Conservation (phyloP, 306 rosid species). For the Sophora flavescens region DNA sequence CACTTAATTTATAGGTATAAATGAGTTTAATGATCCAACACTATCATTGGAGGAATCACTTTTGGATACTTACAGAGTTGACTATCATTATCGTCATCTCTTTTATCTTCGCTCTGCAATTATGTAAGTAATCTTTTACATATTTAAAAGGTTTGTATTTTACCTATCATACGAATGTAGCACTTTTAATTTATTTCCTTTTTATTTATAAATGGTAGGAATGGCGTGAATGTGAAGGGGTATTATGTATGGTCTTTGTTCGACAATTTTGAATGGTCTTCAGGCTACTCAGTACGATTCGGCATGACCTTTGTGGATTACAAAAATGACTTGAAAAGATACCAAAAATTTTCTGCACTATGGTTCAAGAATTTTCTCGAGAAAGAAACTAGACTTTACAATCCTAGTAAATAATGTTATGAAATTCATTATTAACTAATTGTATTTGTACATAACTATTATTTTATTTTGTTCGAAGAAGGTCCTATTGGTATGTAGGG, state of each 20-base stretch:
- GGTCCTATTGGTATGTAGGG: too few species aligned
- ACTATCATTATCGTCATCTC: slow-evolving; percentile 59
- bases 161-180: background rate
- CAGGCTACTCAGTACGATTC: slow-evolving; percentile 54
- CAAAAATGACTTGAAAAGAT: slow-evolving; percentile 51
- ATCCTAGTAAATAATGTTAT: background rate
- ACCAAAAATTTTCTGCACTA: slow-evolving; percentile 56
- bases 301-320: slow-evolving; percentile 65
- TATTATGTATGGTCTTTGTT: slow-evolving; percentile 71
- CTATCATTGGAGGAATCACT: slow-evolving; percentile 55
- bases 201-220: slow-evolving; percentile 36
- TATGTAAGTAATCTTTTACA: slow-evolving; percentile 43
- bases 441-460: background rate
- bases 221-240: slow-evolving; percentile 66
- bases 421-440: background rate
- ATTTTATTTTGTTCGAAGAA: too few species aligned
- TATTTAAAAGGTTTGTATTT: background rate
- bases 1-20: slow-evolving; percentile 50
- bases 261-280: slow-evolving; percentile 69
- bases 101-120: slow-evolving; percentile 57
- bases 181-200: background rate
- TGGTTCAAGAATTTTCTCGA: slow-evolving; percentile 64
- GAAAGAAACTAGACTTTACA: slow-evolving; percentile 15
- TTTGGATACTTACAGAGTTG: slow-evolving; percentile 56
- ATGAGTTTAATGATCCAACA: slow-evolving; percentile 55